Conservation (phyloP, 768 basidiomycete species). For the Mycena kentingensis region DNA sequence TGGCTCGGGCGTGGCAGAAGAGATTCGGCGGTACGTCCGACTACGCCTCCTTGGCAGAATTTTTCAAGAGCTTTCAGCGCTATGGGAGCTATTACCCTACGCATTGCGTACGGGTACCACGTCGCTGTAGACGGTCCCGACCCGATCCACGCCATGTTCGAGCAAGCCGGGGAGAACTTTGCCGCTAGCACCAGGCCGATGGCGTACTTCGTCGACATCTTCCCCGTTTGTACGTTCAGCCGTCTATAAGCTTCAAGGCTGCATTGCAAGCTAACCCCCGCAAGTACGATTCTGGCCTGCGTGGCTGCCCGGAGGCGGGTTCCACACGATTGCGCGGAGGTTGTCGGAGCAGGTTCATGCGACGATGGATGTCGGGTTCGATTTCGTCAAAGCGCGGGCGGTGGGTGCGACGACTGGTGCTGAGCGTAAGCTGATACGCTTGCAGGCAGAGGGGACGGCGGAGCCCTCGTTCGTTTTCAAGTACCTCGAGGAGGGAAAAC, state of each 20-base stretch:
- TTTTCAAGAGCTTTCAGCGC: too few species aligned
- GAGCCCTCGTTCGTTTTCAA: slow-evolving; percentile 6
- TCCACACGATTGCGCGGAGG: neutral
- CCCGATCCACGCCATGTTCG: neutral
- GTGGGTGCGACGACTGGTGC: neutral
- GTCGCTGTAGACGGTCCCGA: slow-evolving; percentile 1
- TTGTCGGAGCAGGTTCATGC: neutral
- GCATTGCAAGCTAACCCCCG: neutral
- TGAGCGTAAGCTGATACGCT: neutral
- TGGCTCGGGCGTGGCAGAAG: too few species aligned
- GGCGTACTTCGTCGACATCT: slow-evolving; percentile 2
- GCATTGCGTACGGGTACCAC: slow-evolving; percentile 12
- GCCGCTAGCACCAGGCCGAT: neutral
- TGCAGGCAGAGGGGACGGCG: slow-evolving; percentile 4
- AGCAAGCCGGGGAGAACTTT: slow-evolving; percentile 6
- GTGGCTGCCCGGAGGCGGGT: slow-evolving; percentile 9
- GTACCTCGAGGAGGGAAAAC: neutral
- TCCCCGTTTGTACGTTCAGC: slow-evolving; percentile 9
- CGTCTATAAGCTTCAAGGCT: neutral
- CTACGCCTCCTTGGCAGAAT: too few species aligned
- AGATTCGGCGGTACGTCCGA: too few species aligned
- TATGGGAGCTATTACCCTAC: slow-evolving; percentile 1
- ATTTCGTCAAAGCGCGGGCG: slow-evolving; percentile 1
- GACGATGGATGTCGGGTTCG: neutral
- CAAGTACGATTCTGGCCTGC: slow-evolving; percentile 13